Evolutionary conservation across 2,329 filamentous ascomycete genomes (phyloP), one percentile per base, ranked within the genome.

Genomic region (Clathrospora elynae): DNA sequence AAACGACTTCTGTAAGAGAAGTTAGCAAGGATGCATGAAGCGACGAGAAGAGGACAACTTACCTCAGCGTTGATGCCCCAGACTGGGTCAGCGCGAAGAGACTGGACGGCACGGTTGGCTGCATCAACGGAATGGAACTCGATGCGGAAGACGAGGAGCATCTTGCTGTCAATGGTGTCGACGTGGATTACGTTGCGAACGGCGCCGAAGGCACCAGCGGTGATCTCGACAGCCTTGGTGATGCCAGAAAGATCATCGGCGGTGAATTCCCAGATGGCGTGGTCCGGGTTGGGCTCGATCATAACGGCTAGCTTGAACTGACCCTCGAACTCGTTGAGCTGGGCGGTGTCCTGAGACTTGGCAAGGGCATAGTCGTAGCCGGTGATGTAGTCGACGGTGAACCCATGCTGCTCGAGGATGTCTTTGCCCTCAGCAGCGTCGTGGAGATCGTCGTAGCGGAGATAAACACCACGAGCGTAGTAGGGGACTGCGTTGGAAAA

Each of bases 371-470:
- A 68, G 18, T 64, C 56, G 18, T 59, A 53, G 10, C 49, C 45
- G 8, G 55, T 53, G 23, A 62, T 45, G 45, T 53, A 64, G 7
- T 49, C 35, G 17, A 59, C 51, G 3, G 24, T 12, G 46, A 59
- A 64, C 13, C 49, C 53, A 17, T 57, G 51, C 11, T 55, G 38
- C 5, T 53, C 34, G 6, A 69, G 51, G 13, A 61, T 44, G 6
- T 55, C 36, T 30, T 63, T 55, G 23, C 52, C 64, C 19, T 62
- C 56, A 11, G 50, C 46, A n/a, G 71, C 64, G 14, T 70, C 61
- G 13, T 53, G 48, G n/a, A 74, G 47, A 38, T 68, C 61, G 39
- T 75, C 71, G 50, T 73, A 74, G 36, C 60, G 61, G 30, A 72
- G 47, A 34, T 60, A 49, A 22, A 68, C 49, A 28, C 60, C 61